Percentiles rank a stretch among this genome's conserved stretches.
Evolutionary conservation across 2,329 filamentous ascomycete genomes (phyloP).

Genomic region (Aspergillus sp.): DNA sequence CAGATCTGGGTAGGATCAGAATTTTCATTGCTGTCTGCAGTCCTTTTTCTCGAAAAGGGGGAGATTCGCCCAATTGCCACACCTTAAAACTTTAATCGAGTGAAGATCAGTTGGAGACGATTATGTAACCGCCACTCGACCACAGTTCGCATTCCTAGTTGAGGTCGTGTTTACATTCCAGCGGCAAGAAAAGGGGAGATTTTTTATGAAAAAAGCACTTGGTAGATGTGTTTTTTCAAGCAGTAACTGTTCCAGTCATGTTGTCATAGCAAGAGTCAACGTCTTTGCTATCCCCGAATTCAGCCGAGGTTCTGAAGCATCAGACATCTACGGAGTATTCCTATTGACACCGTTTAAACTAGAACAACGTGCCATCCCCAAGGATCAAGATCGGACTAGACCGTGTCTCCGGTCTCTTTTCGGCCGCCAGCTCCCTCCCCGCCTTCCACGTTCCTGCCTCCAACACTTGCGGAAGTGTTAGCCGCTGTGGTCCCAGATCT

Average conservation of each 20-base stretch:
- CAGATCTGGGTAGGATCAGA: not conserved
- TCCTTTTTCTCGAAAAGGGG: not conserved
- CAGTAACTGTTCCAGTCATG: too few relatives aligned
- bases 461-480: slow-evolving; percentile 53
- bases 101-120: not conserved
- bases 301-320: too few relatives aligned
- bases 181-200: too few relatives aligned
- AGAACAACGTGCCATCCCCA: slow-evolving; percentile 43
- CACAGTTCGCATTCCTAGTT: too few relatives aligned
- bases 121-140: not conserved
- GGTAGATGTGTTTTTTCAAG: too few relatives aligned
- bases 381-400: slow-evolving; percentile 41
- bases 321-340: too few relatives aligned
- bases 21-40: not conserved
- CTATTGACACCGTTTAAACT: not conserved
- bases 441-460: slow-evolving; percentile 57
- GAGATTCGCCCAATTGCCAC: not conserved
- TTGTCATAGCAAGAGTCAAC: too few relatives aligned
- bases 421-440: slow-evolving; percentile 38
- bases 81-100: not conserved
- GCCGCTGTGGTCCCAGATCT: slow-evolving; percentile 32
- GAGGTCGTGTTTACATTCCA: too few relatives aligned
- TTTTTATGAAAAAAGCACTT: too few relatives aligned
- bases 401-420: slow-evolving; percentile 31
- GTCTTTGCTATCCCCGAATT: too few relatives aligned